Base-by-base conservation (phyloP, 768 basidiomycete genomes). In the Lactarius akahatsu region DNA sequence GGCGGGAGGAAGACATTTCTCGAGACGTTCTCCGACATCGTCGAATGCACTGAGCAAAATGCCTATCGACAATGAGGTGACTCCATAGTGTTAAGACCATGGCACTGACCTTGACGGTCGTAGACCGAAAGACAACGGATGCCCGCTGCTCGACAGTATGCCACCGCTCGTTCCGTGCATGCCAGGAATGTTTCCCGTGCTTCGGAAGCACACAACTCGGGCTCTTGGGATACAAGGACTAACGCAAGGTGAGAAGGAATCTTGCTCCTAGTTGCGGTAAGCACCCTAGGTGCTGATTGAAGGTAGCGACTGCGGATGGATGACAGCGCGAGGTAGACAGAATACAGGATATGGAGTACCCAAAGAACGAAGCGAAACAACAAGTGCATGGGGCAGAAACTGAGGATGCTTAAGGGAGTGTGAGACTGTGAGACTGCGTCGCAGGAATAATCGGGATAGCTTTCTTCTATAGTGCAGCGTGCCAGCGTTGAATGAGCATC, bases 41-140 rank as follows among this genome's bases (percentile, higher is more conserved):
- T 64, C 62, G 28, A 63, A 61, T 13, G 62, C 57, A 18, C 45
- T 57, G 10, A 62, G 28, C 18, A 70, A 40, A 58, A 70, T 52
- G 18, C 69, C 69, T 70, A 23, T n/a, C 6, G 26, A 78, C 55
- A 86, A 16, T 56, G 60, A 67, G 57, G 38, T 38, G 13, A 18
- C 18, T 38, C 30, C 6, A 59, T 30, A 23, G 2, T 8, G 26
- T 30, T 26, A 57, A 36, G 62, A 56, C 47, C 52, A 10, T 34
- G 18, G 40, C 23, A 74, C 85, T 63, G 72, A 92, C 92, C 91
- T 63, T 83, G 77, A 63, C 83, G 80, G 73, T 94, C 92, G 69
- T 91, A 93, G 4, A 90, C 80, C 11, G 87, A 90, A 57, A 94
- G 78, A 59, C 82, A 81, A 67, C 78, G 76, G 58, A 93, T 85